Percentiles rank a stretch among this genome's conserved stretches.
Evolutionary conservation across 495 filamentous ascomycete species (phyloP).

Genomic region (Mytilinidion resinicola): DNA sequence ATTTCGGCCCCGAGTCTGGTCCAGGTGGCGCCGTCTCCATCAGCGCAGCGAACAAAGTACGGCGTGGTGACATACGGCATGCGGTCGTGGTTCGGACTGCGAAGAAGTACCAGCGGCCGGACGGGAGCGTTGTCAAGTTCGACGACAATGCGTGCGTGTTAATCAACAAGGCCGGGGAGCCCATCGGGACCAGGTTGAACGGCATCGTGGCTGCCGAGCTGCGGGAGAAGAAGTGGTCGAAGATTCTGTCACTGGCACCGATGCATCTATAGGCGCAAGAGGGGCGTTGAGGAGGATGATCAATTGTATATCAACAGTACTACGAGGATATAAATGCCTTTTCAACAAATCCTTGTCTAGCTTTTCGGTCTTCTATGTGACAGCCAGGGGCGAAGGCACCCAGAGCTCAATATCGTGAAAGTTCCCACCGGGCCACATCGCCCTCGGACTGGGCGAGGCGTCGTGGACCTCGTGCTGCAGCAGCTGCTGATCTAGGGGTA

Average conservation of each 20-base stretch:
- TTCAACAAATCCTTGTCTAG: too few relatives aligned
- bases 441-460: too few relatives aligned
- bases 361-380: too few relatives aligned
- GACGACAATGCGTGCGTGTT: slow-evolving; percentile 98
- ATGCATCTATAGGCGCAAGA: slow-evolving; percentile 64
- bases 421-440: too few relatives aligned
- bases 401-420: too few relatives aligned
- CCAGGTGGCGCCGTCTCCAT: slow-evolving; percentile 47
- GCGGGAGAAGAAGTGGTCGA: slow-evolving; percentile 86
- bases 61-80: slow-evolving; percentile 92
- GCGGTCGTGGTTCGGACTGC: slow-evolving; percentile 88
- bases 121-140: slow-evolving; percentile 85
- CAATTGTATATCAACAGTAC: background rate
- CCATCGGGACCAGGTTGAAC: slow-evolving; percentile 87
- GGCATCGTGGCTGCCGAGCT: slow-evolving; percentile 83
- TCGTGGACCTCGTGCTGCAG: background rate
- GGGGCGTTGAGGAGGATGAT: background rate
- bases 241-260: slow-evolving; percentile 92
- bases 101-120: slow-evolving; percentile 76
- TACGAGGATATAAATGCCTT: background rate
- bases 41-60: slow-evolving; percentile 79
- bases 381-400: too few relatives aligned
- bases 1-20: slow-evolving; percentile 62
- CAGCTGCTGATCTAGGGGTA: slow-evolving; percentile 18
- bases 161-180: slow-evolving; percentile 95